A percentile compares a stretch with the other conserved stretches of the same genome.
phyloP scores from a whole-genome alignment of 306 rosid species.

The Quercus ilex region DNA sequence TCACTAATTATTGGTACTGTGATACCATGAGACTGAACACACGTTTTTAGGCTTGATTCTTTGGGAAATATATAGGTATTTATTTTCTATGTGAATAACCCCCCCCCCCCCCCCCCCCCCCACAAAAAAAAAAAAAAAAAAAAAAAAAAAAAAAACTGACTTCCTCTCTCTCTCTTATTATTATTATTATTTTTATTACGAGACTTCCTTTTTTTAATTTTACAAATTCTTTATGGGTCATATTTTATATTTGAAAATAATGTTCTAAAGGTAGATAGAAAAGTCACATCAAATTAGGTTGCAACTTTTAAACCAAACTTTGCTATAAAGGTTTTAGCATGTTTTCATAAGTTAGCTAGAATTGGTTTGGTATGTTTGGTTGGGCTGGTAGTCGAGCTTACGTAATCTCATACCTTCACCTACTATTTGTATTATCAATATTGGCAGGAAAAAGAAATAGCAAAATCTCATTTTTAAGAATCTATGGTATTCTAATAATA shows the following conservation, averaged over 20 bases:
- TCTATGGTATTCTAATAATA: not conserved
- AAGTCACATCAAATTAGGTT: not conserved
- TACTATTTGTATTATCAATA: not conserved
- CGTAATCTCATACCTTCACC: not conserved
- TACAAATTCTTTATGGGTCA: not conserved
- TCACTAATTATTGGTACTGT: too few relatives aligned
- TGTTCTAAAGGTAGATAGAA: not conserved
- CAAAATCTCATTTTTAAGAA: not conserved
- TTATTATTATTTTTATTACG: too few relatives aligned
- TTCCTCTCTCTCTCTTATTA: too few relatives aligned
- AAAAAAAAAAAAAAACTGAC: too few relatives aligned
- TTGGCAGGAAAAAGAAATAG: not conserved
- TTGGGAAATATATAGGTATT: too few relatives aligned
- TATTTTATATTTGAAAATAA: not conserved
- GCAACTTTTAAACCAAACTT: not conserved
- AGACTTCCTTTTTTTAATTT: too few relatives aligned
- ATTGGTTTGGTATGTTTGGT: not conserved
- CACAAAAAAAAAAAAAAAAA: too few relatives aligned
- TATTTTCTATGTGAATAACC: too few relatives aligned
- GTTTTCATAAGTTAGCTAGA: not conserved
- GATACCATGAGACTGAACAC: too few relatives aligned
- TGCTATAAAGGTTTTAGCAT: not conserved
- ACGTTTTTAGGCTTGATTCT: too few relatives aligned
- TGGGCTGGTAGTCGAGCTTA: not conserved
- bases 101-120: too few relatives aligned